Evolutionary conservation across 176 grass and related monocot genomes (phyloP).

Genomic region (Oryza coarctata): DNA sequence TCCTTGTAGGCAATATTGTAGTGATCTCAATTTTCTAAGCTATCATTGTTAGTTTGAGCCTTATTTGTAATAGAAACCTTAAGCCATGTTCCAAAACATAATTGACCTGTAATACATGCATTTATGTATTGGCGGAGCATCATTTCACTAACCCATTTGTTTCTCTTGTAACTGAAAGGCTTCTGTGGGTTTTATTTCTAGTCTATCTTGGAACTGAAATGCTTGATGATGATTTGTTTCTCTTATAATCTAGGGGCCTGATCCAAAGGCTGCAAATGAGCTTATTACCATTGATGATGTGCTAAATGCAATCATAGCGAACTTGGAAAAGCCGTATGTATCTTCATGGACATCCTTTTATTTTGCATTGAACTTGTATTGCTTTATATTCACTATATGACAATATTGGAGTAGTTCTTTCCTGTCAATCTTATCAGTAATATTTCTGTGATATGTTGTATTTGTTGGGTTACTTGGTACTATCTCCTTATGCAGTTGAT

Average conservation of each 20-base stretch:
- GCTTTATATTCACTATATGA: neutral
- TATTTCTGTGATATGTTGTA: neutral
- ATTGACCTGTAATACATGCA: constrained; percentile 17
- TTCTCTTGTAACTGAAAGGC: constrained; percentile 43
- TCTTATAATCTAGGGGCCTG: constrained; percentile 68
- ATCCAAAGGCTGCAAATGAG: constrained; percentile 72
- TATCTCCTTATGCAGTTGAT: neutral
- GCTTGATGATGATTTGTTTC: no score
- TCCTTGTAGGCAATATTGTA: neutral
- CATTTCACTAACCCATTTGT: constrained; percentile 21
- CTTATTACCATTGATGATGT: constrained; percentile 70
- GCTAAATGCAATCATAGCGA: constrained; percentile 54
- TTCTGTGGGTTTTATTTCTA: no score
- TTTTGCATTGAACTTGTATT: constrained; percentile 14
- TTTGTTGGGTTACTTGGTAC: neutral
- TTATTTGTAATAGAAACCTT: neutral
- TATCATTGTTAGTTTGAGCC: neutral
- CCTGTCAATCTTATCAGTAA: neutral
- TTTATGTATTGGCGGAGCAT: neutral
- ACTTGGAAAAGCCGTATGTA: constrained; percentile 78
- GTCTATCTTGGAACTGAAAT: no score
- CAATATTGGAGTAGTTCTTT: constrained; percentile 1
- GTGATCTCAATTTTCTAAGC: no score
- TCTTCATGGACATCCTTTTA: constrained; percentile 24
- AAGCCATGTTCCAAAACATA: neutral